Base-by-base conservation (phyloP, 306 rosid genomes). In the Pachyrhizus erosus region DNA sequence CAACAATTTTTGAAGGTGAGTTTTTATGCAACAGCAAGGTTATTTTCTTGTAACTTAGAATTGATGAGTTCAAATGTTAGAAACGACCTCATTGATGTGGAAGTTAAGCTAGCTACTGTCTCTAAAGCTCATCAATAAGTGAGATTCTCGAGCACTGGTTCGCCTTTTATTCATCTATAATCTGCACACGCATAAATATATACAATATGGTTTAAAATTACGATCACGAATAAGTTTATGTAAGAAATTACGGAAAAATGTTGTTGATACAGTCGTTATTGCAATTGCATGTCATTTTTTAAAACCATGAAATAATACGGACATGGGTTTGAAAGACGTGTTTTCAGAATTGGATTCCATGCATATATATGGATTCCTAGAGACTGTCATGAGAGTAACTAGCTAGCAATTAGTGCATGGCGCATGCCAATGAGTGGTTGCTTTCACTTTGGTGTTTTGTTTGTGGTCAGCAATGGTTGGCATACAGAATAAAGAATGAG, bases 401-500 rank as follows among this genome's bases (percentile, higher is more conserved):
- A 13, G 42, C 11, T 17, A 64, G 40, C 52, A n/a, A n/a, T 52
- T 8, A 83, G 88, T 88, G 92, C 89, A 81, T 83, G 83, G 88
- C 87, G 92, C 89, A 81, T 83, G 83, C 57, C 86, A 82, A 31
- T 78, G 92, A 65, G 78, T 64, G 37, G 92, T 89, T 84, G 84
- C 86, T 86, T 75, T 91, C 82, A 9, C 71, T 77, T 33, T 17
- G 65, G 73, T 81, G 73, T 57, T 81, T 68, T 64, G 20, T 37
- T 72, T 64, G 69, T 34, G 79, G 86, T 73, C 83, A 82, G 82
- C 52, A 80, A 81, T 86, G 42, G 51, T 69, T n/a, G 39, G 70
- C 72, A 23, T 26, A 33, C 40, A 80, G 90, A 84, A 92, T 89
- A 83, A 84, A 85, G 95, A 89, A 91, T 85, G 86, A 84, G 86